Evolutionary conservation across 441 rosid species (phyloP), one percentile per base, ranked within the genome.

Genomic region (Erysimum cheiri): DNA sequence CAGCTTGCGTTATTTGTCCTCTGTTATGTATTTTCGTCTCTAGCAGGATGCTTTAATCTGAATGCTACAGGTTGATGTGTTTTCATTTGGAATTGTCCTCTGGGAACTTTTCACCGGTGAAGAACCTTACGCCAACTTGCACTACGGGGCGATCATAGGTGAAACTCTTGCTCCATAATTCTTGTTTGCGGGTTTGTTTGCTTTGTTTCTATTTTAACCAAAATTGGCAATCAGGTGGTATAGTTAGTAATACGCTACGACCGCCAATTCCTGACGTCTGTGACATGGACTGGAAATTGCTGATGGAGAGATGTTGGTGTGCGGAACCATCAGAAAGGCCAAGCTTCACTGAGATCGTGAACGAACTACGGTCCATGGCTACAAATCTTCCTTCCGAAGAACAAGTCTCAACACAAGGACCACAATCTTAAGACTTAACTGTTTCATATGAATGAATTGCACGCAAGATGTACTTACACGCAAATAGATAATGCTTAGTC

Each of bases 21-120:
- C 6, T 54, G 4, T 4, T 14, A 54, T 54, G 59, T 54, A 14
- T 31, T 7, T 26, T 31, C 24, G 1, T 14, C 39, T 31, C 12
- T 54, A 54, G 37, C 39, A 2, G 0, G 59, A 54, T 31, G 36
- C 39, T 19, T 54, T 53, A 53, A 53, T 31, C 39, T 54, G 7
- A 12, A 54, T 32, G 3, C 39, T 54, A 54, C 39, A 54, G 59
- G 59, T 54, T 3, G 59, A 54, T 54, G 59, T 54, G 39, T 54
- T 54, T 54, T 54, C 59, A 31, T 54, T 54, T 29, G 59, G 59
- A 54, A 54, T 54, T 54, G 39, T 54, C 7, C 59, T 54, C 6
- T 54, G 59, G 59, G 39, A 54, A 54, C 59, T 54, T n/a, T 31
- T 54, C 59, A 54, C 59, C 39, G 59, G 59, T 31, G 59, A 54